A percentile compares a stretch with the other conserved stretches of the same genome.
Conservation (phyloP, 2,329 filamentous ascomycete genomes). For the Colletotrichum chrysophilum region DNA sequence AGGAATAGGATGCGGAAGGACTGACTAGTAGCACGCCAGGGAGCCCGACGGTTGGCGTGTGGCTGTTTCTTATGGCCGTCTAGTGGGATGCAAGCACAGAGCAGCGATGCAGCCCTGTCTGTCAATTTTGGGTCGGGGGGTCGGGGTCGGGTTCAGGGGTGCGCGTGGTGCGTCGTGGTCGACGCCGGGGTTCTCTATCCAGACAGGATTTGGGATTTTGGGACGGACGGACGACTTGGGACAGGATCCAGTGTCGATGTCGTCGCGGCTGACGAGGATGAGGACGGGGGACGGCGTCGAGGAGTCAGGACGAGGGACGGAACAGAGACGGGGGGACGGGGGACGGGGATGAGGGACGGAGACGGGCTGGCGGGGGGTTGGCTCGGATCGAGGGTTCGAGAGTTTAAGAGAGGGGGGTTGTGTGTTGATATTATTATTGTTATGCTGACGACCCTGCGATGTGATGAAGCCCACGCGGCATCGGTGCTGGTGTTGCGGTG, state of each 20-base stretch:
- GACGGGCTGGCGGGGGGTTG: not conserved
- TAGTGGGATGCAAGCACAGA: conserved; percentile 8
- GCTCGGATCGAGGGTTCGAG: conserved; percentile 6
- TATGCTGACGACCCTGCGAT: not conserved
- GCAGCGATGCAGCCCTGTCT: conserved; percentile 17
- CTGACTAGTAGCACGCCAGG: conserved; percentile 10
- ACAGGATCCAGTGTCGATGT: not conserved
- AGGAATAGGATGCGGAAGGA: conserved; percentile 14
- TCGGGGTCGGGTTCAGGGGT: not conserved
- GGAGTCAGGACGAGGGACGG: not conserved
- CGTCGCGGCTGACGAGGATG: not conserved
- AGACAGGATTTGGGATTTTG: not conserved
- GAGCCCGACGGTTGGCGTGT: conserved; percentile 5
- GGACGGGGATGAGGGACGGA: not conserved
- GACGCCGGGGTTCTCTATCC: not conserved
- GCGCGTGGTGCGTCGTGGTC: not conserved
- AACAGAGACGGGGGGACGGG: not conserved
- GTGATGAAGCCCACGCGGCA: not conserved
- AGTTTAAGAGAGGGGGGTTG: not conserved
- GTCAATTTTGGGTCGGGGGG: not conserved
- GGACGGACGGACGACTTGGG: not conserved
- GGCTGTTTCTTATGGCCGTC: conserved; percentile 4
- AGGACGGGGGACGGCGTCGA: not conserved
- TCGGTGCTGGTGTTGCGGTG: not conserved
- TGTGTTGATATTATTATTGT: not conserved